Percentiles rank a stretch among this genome's conserved stretches.
phyloP scores from a whole-genome alignment of 352 stramenopile species.

The Aphanomyces stellatus region DNA sequence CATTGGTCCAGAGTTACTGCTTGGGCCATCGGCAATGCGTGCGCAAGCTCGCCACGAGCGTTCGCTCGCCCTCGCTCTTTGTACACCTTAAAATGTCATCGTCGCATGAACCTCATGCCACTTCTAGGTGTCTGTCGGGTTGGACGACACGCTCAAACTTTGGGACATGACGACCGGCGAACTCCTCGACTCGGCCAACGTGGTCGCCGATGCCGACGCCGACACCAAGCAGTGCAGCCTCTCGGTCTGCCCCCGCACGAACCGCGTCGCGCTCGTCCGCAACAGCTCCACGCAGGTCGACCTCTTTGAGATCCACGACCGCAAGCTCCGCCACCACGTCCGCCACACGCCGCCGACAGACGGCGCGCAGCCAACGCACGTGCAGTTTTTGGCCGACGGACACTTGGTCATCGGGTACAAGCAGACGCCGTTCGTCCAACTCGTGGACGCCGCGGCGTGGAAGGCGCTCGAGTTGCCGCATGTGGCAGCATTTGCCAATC shows the following conservation, averaged over 20 bases:
- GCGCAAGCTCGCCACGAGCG: slow-evolving; percentile 34
- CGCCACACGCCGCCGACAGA: slow-evolving; percentile 40
- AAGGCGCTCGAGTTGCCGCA: slow-evolving; percentile 16
- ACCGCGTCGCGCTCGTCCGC: slow-evolving; percentile 48
- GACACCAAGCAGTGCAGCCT: slow-evolving; percentile 26
- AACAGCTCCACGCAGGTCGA: slow-evolving; percentile 33
- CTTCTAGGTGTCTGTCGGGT: slow-evolving; percentile 45
- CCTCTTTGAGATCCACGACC: slow-evolving; percentile 46
- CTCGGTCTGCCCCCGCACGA: slow-evolving; percentile 46
- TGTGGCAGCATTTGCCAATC: slow-evolving; percentile 28
- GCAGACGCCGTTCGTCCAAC: slow-evolving; percentile 45
- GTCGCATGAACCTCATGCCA: neutral
- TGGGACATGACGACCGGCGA: slow-evolving; percentile 46
- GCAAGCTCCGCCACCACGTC: slow-evolving; percentile 30
- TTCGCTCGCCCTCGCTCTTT: slow-evolving; percentile 26
- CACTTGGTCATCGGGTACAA: slow-evolving; percentile 49
- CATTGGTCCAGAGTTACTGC: slow-evolving; percentile 77
- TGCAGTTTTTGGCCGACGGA: slow-evolving; percentile 37
- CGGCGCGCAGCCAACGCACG: slow-evolving; percentile 13
- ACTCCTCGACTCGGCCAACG: slow-evolving; percentile 38
- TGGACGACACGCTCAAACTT: slow-evolving; percentile 78
- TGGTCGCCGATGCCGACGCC: neutral
- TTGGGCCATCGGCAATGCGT: slow-evolving; percentile 65
- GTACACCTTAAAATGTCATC: slow-evolving; percentile 33
- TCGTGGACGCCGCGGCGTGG: slow-evolving; percentile 25